Base-by-base conservation (phyloP, 2,329 filamentous ascomycete species). In the Ceratocystiopsis brevicomis region DNA sequence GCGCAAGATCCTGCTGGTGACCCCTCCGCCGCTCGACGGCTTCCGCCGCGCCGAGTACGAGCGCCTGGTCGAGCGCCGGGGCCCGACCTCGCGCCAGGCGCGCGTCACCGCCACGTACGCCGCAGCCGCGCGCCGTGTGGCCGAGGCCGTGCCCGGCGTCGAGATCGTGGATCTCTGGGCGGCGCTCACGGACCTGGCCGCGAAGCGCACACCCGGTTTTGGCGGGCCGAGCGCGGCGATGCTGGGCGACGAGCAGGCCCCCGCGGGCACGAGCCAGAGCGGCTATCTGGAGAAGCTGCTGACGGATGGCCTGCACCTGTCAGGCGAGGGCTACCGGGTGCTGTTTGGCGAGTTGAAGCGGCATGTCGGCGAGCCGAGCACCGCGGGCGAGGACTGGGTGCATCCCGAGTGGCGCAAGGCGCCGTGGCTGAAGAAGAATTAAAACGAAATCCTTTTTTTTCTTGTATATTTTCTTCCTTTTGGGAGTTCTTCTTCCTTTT, bases 1-100 rank as follows among this genome's bases (percentile, higher is more conserved):
- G 21, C 75, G 72, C 42, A 78, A 86, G 44, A 66, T 95, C 38
- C 64, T 96, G 6, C 68, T 95, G 40, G 70, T 95, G 41, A 81
- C 84, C 0, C 85, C 88, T 21, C 83, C 87, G 1, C 86, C 86
- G 0, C 60, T 92, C 41, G 81, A 94, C 53, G 79, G 92, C 60
- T 77, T 84, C 56, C 71, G 77, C 47, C 61, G 73, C 35, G 64
- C 65, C 42, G 55, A 55, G 47, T 57, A 67, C 33, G 70, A 73
- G 54, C 39, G 42, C 33, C 54, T 62, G 16, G 60, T 53, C 2
- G 59, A 62, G 47, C 71, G 71, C 11, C 25, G 25, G 5, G 53
- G 57, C 8, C 55, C 59, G 43, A 55, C 54, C 37, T 64, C 58
- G 44, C 69, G 65, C 52, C 63, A 61, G 40, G 64, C 66, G 16